Base-by-base conservation (phyloP, 108 stramenopile genomes). In the Discostella stelligeroides region DNA sequence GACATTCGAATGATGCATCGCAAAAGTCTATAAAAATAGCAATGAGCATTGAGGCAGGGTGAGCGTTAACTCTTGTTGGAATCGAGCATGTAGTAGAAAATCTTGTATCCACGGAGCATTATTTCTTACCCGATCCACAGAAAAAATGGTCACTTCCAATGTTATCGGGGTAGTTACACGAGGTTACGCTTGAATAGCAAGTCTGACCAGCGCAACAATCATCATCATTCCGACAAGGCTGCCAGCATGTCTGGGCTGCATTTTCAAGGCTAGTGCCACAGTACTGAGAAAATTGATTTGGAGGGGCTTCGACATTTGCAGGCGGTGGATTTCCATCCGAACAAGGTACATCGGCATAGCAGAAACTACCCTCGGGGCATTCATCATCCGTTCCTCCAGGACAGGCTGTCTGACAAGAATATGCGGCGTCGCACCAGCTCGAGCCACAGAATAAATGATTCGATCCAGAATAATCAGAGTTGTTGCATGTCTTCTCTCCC, bases 331-430 rank as follows among this genome's bases (percentile, higher is more conserved):
- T 23, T 7, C 29, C 12, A 24, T 56, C 24, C 50, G 81, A 70
- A 54, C 92, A 91, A 0, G 93, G 85, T 0, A 86, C 87, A 62
- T 94, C 90, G 39, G 93, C 90, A 76, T 85, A 91, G 55, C 93
- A 94, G 48, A 63, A 82, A 56, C 85, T 62, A 17, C 75, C 85
- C 45, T 63, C 64, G 0, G 88, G 88, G 74, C 92, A 94, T 29
- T 87, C 88, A 3, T 39, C 59, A 21, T 85, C 42, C 15, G 64
- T 73, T 18, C 90, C 92, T 18, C 70, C 66, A 17, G 92, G 90
- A 82, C 92, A 94, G 23, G 83, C 79, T 8, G 38, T 62, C 0
- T 49, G 45, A 67, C 92, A 94, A 42, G 70, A 57, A 38, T 80
- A 60, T 1, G 90, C 66, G 7, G 92, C 92, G 80, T 91, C 70